These are phyloP conservation scores for Incumbomyces lentus DNA, from an alignment of 2,329 filamentous ascomycete genomes.

Conservation along the genomic window DNA sequence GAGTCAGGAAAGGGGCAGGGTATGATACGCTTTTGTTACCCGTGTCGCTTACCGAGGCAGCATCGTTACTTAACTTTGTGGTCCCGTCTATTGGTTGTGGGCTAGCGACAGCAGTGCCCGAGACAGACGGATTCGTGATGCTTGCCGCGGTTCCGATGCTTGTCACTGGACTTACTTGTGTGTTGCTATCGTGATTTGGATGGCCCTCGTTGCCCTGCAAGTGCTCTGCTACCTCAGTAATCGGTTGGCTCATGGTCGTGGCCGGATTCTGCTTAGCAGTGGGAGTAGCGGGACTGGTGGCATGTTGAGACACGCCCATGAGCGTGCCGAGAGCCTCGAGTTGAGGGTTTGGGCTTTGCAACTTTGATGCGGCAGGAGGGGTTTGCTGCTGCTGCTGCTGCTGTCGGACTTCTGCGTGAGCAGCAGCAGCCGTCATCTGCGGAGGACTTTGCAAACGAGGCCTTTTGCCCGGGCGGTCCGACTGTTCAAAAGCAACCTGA, in stretches of 20 bases:
- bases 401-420: constrained; percentile 40
- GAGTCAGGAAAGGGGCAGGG: constrained; percentile 45
- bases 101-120: constrained; percentile 38
- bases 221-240: constrained; percentile 38
- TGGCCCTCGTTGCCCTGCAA: constrained; percentile 36
- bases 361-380: constrained; percentile 13
- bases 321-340: constrained; percentile 31
- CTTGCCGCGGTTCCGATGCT: constrained; percentile 45
- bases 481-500: constrained; percentile 12
- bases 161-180: constrained; percentile 44
- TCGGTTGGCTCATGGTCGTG: constrained; percentile 37
- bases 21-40: constrained; percentile 52
- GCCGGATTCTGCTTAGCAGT: constrained; percentile 28
- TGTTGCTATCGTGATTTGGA: constrained; percentile 33
- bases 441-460: constrained; percentile 26
- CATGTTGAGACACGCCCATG: constrained; percentile 27
- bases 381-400: constrained; percentile 21
- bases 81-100: constrained; percentile 37
- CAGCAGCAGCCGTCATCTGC: constrained; percentile 43
- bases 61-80: constrained; percentile 25
- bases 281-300: constrained; percentile 18
- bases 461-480: constrained; percentile 27
- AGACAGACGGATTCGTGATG: constrained; percentile 39
- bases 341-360: constrained; percentile 29
- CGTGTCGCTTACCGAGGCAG: constrained; percentile 29